These are phyloP conservation scores for Claviceps fusiformis DNA, from an alignment of 2,329 filamentous ascomycete species.

Conservation along the genomic window DNA sequence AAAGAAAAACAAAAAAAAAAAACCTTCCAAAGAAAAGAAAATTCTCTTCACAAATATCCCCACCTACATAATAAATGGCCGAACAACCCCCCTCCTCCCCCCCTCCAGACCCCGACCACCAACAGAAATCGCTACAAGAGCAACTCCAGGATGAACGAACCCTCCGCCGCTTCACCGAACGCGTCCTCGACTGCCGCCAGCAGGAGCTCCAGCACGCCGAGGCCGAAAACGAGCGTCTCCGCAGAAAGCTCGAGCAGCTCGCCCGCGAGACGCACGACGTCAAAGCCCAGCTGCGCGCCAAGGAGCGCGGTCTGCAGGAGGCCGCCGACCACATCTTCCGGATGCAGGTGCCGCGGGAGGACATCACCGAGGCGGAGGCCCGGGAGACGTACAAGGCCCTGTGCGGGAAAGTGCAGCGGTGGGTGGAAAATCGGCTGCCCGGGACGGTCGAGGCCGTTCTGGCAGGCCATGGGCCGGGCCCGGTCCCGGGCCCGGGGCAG, in stretches of 20 bases:
- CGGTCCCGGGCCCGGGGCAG: too few species aligned
- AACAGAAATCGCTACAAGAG: constrained; percentile 10
- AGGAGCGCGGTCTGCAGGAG: constrained; percentile 17
- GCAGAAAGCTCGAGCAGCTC: constrained; percentile 16
- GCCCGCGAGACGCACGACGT: constrained; percentile 17
- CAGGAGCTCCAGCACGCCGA: constrained; percentile 20
- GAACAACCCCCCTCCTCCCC: neutral
- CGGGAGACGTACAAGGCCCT: constrained; percentile 20
- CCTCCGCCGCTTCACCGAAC: constrained; percentile 22
- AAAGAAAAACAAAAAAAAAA: neutral
- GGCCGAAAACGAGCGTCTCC: constrained; percentile 15
- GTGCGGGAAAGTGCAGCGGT: constrained; percentile 21
- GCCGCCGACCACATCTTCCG: constrained; percentile 19
- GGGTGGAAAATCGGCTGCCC: constrained; percentile 22
- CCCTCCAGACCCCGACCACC: neutral
- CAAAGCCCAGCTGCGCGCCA: constrained; percentile 16
- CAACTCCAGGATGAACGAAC: constrained; percentile 18
- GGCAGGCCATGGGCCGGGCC: constrained; percentile 8
- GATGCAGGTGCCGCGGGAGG: constrained; percentile 19
- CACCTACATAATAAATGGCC: neutral
- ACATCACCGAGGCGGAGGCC: constrained; percentile 23
- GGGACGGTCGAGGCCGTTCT: constrained; percentile 20
- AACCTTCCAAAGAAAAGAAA: neutral
- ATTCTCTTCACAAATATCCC: neutral
- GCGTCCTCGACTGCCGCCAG: constrained; percentile 23